A percentile compares a stretch with the other conserved stretches of the same genome.
Conservation (phyloP, 495 filamentous ascomycete genomes). For the Hypoxylon rickii region DNA sequence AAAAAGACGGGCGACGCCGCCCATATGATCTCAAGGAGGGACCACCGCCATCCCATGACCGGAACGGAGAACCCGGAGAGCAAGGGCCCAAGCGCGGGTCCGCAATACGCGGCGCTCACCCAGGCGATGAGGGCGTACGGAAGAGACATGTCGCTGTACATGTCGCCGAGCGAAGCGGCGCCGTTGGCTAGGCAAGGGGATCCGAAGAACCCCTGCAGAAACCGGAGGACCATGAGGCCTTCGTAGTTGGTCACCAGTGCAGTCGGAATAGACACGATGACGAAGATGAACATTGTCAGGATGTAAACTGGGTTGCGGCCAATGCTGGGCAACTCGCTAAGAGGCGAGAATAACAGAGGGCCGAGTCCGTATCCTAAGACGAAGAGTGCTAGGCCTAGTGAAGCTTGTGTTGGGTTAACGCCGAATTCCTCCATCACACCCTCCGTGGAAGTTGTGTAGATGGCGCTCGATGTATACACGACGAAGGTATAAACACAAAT, state of each 20-base stretch:
- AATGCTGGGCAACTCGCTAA: slow-evolving; percentile 67
- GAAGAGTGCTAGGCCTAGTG: slow-evolving; percentile 59
- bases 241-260: slow-evolving; percentile 73
- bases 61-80: slow-evolving; percentile 67
- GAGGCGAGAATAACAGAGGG: slow-evolving; percentile 46
- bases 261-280: slow-evolving; percentile 75
- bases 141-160: slow-evolving; percentile 71
- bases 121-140: slow-evolving; percentile 74
- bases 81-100: slow-evolving; percentile 63
- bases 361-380: slow-evolving; percentile 65
- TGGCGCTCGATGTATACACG: slow-evolving; percentile 54
- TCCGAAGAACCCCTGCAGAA: slow-evolving; percentile 75
- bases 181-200: slow-evolving; percentile 77
- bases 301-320: slow-evolving; percentile 71
- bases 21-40: slow-evolving; percentile 60
- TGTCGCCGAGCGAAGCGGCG: slow-evolving; percentile 76
- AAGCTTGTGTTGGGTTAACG: slow-evolving; percentile 58
- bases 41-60: slow-evolving; percentile 61
- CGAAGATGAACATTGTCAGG: slow-evolving; percentile 68
- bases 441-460: slow-evolving; percentile 51
- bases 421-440: slow-evolving; percentile 55
- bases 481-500: slow-evolving; percentile 59
- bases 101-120: slow-evolving; percentile 47
- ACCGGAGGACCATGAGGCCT: slow-evolving; percentile 74
- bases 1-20: slow-evolving; percentile 51